A percentile compares a stretch with the other conserved stretches of the same genome.
phyloP scores from a whole-genome alignment of 148 eudicot genomes.

The Pharnaceum exiguum region DNA sequence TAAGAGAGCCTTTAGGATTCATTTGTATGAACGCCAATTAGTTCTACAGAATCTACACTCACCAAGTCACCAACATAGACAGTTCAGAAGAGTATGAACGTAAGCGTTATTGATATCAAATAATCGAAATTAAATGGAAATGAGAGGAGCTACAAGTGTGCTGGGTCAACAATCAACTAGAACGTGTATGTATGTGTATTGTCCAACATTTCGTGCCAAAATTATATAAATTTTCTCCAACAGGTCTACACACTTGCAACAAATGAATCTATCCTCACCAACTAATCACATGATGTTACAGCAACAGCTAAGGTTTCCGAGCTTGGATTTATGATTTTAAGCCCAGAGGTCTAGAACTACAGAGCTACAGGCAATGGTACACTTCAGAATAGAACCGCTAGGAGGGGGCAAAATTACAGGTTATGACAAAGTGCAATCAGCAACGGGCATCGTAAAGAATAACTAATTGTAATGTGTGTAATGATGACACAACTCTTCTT shows the following conservation, averaged over 20 bases:
- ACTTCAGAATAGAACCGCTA: not conserved
- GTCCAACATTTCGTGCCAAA: not conserved
- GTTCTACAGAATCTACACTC: too few relatives aligned
- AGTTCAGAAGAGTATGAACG: too few relatives aligned
- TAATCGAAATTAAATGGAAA: too few relatives aligned
- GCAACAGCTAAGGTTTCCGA: constrained; percentile 3
- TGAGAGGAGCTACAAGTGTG: too few relatives aligned
- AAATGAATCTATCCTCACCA: constrained; percentile 1
- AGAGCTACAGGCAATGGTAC: constrained; percentile 9
- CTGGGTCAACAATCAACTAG: too few relatives aligned
- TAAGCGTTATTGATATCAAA: too few relatives aligned
- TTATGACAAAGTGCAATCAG: constrained; percentile 9
- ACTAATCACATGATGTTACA: constrained; percentile 7
- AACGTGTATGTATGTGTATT: too few relatives aligned
- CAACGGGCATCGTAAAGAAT: constrained; percentile 16
- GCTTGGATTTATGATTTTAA: not conserved
- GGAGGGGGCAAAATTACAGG: constrained; percentile 14
- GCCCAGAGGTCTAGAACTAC: not conserved
- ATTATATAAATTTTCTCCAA: constrained; percentile 1
- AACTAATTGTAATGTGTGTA: constrained; percentile 8
- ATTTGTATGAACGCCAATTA: too few relatives aligned
- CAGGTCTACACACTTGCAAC: constrained; percentile 4
- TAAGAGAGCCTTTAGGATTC: too few relatives aligned
- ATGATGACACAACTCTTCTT: not conserved
- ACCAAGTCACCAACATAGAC: too few relatives aligned